Evolutionary conservation across 2,329 filamentous ascomycete genomes (phyloP), one percentile per base, ranked within the genome.

Genomic region (Cordyceps militaris): DNA sequence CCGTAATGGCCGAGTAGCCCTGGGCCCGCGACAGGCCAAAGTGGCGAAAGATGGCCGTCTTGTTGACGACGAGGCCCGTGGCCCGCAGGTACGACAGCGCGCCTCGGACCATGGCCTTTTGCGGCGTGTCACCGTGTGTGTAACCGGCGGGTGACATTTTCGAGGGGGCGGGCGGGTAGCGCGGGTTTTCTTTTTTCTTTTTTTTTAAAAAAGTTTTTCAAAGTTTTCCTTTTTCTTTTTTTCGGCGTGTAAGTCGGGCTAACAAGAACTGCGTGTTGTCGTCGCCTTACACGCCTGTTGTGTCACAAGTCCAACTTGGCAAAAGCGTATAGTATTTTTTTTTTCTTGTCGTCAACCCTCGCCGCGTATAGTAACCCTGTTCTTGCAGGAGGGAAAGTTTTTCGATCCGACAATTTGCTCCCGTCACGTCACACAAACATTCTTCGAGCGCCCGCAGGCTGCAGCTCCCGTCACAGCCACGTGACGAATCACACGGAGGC

Each of bases 41-140:
- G 61, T 73, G 71, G 32, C 69, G 66, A 60, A 73, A 73, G 59
- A 73, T 72, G 64, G 71, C 70, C 32, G 69, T 69, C 63, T 73
- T 73, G 66, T 73, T 73, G 54, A 73, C 70, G 2, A 69, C 69
- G 19, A 73, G 64, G 57, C 69, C 70, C 34, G 73, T 67, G 2
- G 70, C 68, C 61, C 73, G 71, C 16, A 73, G 69, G 62, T 72
- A 73, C 4, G 71, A 72, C 61, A 73, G 73, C 49, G 70, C 72
- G 9, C 71, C 71, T 11, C 71, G 67, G 36, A 73, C 71, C 68
- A 73, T 70, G 58, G 69, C 71, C 66, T 71, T 71, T 62, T 71
- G 71, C 13, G 68, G 66, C 46, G 69, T 69, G 62, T 73, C 71
- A 49, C 68, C 68, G 62, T 72, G 71, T 56, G 70, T 72, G 61